Base-by-base conservation (phyloP, 805 yeast species). In the Isabelozyma pseudorhagii region DNA sequence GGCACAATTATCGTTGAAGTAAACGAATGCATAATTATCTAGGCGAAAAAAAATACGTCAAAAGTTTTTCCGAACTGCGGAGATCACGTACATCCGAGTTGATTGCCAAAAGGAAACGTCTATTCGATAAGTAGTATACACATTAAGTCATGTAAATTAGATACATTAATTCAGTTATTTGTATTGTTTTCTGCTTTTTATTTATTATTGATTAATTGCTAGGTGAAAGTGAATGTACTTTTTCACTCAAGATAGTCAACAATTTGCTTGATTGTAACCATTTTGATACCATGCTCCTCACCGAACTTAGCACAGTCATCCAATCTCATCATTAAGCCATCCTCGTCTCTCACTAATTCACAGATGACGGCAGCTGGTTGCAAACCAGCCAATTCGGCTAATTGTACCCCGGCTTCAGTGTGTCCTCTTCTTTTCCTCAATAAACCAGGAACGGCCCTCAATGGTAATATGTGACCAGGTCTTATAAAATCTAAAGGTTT, bases 401-500 rank as follows among this genome's bases (percentile, higher is more conserved):
- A 76, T 63, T 93, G 96, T 8, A 94, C 96, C 27, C 90, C 91
- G 14, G 99, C 98, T 72, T 94, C 99, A 9, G 99, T 94, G 66
- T 94, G 99, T 13, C 99, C 99, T 50, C 88, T 77, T 75, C 99
- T 87, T 45, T 74, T 71, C 49, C 83, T 74, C 50, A 94, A 82
- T 46, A 96, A 85, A 0, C 97, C 96, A 21, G 87, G 87, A 17
- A 79, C 87, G 3, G 98, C 98, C 58, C 98, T 80, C 59, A 94
- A 77, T 3, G 99, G 99, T 55, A 93, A 82, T 29, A 94, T 74
- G 63, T 94, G 99, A 14, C 99, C 99, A 0, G 99, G 99, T 60
- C 87, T 83, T 63, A 89, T 72, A 64, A 94, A 89, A 51, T 89
- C 92, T 0, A 56, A 71, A 0, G 96, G 78, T 41, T 71, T 74